Evolutionary conservation across 2,329 filamentous ascomycete genomes (phyloP).

Genomic region (Colletotrichum sp.): DNA sequence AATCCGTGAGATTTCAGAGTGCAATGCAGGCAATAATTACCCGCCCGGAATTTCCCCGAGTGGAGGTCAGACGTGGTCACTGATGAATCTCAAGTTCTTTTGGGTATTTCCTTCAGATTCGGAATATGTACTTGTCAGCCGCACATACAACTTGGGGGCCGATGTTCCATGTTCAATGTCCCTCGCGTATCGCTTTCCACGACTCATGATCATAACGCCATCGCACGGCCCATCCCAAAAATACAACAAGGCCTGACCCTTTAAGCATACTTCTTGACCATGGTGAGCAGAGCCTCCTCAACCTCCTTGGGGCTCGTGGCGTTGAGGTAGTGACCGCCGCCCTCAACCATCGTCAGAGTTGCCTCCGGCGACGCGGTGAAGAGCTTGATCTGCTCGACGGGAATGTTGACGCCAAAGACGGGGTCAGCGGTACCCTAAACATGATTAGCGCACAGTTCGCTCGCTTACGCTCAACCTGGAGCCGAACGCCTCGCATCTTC

Average conservation of each 20-base stretch:
- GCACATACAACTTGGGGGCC: neutral
- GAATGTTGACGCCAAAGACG: conserved; percentile 43
- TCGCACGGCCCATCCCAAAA: neutral
- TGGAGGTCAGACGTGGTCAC: neutral
- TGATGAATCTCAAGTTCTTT: neutral
- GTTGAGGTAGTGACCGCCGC: conserved; percentile 54
- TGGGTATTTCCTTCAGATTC: neutral
- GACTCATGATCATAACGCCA: conserved; percentile 7
- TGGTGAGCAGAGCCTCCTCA: conserved; percentile 47
- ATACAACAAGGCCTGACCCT: neutral
- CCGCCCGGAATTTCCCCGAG: neutral
- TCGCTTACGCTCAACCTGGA: neutral
- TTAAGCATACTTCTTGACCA: conserved; percentile 38
- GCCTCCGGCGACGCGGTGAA: conserved; percentile 52
- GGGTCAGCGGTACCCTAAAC: conserved; percentile 49
- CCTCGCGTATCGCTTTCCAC: neutral
- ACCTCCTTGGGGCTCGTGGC: conserved; percentile 53
- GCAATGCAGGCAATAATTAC: neutral
- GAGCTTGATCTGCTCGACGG: conserved; percentile 54
- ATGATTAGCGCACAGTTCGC: neutral
- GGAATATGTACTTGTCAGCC: neutral
- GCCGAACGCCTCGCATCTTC: neutral
- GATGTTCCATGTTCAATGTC: neutral
- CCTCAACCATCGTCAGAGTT: conserved; percentile 47
- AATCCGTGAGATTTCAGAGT: neutral